Percentiles rank a stretch among this genome's conserved stretches.
phyloP scores from a whole-genome alignment of 2,329 filamentous ascomycete species.

The Ophiostoma sp. region DNA sequence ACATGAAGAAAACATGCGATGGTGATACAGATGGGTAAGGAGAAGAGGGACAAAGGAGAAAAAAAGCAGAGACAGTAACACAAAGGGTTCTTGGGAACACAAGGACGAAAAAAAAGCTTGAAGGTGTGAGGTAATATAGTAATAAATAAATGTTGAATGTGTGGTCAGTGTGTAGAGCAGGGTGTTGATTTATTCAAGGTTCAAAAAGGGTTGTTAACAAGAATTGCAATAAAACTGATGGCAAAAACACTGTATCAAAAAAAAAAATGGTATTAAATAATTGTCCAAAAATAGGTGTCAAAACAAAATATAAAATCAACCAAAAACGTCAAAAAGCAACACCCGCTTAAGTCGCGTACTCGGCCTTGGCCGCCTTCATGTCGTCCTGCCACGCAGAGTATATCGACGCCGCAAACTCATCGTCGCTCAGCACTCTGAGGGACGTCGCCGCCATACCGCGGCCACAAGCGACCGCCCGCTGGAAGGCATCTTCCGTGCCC shows the following conservation, averaged over 20 bases:
- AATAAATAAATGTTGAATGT: too few species aligned
- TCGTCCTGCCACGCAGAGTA: constrained; percentile 36
- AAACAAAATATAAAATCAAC: background rate
- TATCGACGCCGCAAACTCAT: constrained; percentile 31
- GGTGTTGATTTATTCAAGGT: too few species aligned
- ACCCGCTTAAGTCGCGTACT: background rate
- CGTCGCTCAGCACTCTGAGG: constrained; percentile 35
- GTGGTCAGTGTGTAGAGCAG: too few species aligned
- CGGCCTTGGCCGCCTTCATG: constrained; percentile 36
- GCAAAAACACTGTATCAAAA: too few species aligned
- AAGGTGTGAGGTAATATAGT: background rate
- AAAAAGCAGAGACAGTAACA: background rate
- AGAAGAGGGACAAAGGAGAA: background rate
- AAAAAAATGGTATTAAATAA: background rate
- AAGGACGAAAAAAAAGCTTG: background rate
- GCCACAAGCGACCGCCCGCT: constrained; percentile 39
- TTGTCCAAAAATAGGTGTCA: background rate
- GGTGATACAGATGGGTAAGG: background rate
- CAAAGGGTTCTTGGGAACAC: background rate
- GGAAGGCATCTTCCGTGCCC: constrained; percentile 40
- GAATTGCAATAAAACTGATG: too few species aligned
- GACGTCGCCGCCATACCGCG: constrained; percentile 39
- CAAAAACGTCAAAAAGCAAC: background rate
- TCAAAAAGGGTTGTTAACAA: too few species aligned
- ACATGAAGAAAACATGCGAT: background rate